Conservation (phyloP, 306 rosid genomes). For the Prunus campanulata region DNA sequence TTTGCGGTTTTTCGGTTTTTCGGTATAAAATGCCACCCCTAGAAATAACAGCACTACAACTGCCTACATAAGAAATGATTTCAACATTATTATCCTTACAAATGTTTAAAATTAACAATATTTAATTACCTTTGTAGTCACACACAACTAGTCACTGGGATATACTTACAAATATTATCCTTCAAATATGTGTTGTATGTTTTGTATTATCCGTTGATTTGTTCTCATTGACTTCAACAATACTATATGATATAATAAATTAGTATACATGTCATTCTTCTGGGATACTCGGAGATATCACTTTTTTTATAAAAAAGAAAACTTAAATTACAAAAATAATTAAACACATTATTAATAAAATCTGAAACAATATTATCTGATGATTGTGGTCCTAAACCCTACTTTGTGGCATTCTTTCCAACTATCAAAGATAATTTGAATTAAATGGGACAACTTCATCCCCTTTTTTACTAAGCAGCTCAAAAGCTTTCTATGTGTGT, state of each 20-base stretch:
- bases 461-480: not conserved
- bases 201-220: no score
- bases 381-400: not conserved
- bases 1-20: no score
- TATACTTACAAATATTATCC: not conserved
- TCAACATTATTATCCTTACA: no score
- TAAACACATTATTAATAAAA: not conserved
- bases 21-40: no score
- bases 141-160: not conserved
- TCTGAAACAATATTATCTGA: not conserved
- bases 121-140: not conserved
- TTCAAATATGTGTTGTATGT: not conserved
- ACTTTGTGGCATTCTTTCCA: not conserved
- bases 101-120: conserved; percentile 12
- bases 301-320: no score
- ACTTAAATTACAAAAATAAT: no score
- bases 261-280: not conserved
- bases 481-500: not conserved
- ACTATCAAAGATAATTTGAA: not conserved
- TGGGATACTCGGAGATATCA: not conserved
- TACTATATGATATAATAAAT: not conserved
- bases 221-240: not conserved
- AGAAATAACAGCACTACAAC: not conserved
- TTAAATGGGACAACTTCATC: not conserved
- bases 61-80: not conserved